Evolutionary conservation across 345 rosid genomes (phyloP).

Genomic region (Pistacia vera): DNA sequence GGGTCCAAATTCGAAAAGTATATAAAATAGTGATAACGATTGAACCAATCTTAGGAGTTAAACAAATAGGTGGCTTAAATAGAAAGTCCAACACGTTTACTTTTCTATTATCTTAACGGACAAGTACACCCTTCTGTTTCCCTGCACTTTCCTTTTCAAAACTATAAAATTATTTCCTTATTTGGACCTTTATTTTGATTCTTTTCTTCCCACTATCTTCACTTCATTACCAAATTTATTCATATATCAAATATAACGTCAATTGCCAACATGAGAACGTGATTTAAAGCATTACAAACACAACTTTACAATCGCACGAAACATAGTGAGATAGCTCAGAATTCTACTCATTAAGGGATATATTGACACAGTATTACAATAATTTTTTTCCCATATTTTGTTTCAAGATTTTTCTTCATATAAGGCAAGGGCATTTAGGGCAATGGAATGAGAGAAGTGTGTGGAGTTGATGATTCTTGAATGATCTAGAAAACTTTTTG

Average conservation of each 20-base stretch:
- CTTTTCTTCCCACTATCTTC: no score
- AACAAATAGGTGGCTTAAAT: neutral
- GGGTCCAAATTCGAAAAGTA: neutral
- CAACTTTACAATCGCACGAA: no score
- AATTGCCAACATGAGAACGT: no score
- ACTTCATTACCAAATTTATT: no score
- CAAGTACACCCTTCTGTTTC: neutral
- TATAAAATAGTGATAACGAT: neutral
- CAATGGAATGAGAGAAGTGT: neutral
- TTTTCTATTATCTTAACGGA: neutral
- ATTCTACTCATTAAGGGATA: neutral
- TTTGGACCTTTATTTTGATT: no score
- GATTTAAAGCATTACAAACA: no score
- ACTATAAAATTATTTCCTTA: no score
- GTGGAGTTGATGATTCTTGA: neutral
- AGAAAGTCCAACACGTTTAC: neutral
- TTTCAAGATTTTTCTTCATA: neutral
- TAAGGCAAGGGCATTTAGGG: neutral
- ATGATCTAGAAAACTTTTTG: constrained; percentile 3
- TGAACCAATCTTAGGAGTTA: neutral
- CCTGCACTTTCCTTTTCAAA: neutral
- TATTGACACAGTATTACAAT: no score
- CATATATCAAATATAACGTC: no score
- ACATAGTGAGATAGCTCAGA: neutral
- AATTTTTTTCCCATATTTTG: no score